Base-by-base conservation (phyloP, 345 rosid species). In the Citrus sp. region DNA sequence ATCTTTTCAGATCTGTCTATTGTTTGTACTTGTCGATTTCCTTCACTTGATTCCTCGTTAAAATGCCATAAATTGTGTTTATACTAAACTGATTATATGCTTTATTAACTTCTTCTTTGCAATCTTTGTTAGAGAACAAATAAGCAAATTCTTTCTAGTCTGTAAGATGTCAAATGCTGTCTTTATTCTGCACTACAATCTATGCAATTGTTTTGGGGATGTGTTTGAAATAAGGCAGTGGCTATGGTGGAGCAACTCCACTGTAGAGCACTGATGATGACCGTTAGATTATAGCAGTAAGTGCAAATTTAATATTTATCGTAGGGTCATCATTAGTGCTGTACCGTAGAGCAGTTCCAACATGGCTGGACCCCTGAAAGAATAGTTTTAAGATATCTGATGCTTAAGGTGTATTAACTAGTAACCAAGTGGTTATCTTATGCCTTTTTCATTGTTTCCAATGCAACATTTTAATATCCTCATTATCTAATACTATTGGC, bases 401-500 rank as follows among this genome's bases (percentile, higher is more conserved):
- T 25, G 10, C 59, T 46, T 21, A 70, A 70, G 22, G 8, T 42
- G 73, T 22, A 14, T 42, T 42, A 42, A 32, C 59, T 34, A 59
- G 25, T 51, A 49, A 70, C 3, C 28, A 18, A 21, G 24, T 40
- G 54, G 7, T 37, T 40, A 61, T 60, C 21, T 75, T 64, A 14
- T n/a, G 51, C 40, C 40, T 22, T 46, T 75, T 30, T 8, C 58
- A n/a, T 73, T 38, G 18, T 12, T 18, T 24, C 62, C 12, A 65
- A 34, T 75, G 46, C 34, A 65, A 51, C 27, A 19, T 51, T 24
- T 49, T 37, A 21, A 10, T 32, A 13, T 63, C 54, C 22, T 54
- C 6, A 51, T 54, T 54, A 54, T 54, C 22, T 18, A 18, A 54
- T 16, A 30, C 22, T 84, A 28, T 71, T 77, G 86, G 86, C 95